Conservation (phyloP, 768 basidiomycete genomes). For the Rhizopogon rudus region DNA sequence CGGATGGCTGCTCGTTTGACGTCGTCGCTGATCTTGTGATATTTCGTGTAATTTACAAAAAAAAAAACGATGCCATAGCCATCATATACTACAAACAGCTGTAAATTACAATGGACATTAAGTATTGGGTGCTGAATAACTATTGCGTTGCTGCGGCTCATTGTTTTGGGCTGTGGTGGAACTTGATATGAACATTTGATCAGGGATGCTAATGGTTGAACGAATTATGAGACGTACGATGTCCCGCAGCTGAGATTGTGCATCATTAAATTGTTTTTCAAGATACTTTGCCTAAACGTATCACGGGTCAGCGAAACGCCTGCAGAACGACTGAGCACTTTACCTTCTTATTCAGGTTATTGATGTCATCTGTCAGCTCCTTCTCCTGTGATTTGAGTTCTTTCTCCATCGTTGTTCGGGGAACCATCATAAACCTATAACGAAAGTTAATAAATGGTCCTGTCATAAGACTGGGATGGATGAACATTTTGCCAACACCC, state of each 20-base stretch:
- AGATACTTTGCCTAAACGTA: conserved; percentile 72
- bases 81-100: too few species aligned
- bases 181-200: conserved; percentile 14
- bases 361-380: conserved; percentile 79
- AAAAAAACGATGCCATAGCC: too few species aligned
- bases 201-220: not conserved
- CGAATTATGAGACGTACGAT: conserved; percentile 47
- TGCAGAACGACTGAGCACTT: not conserved
- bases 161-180: conserved; percentile 24
- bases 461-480: not conserved
- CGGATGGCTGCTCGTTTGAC: too few species aligned
- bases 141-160: conserved; percentile 15
- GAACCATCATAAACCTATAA: conserved; percentile 85
- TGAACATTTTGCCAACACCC: conserved; percentile 92
- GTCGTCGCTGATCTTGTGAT: too few species aligned
- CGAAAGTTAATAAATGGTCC: not conserved
- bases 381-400: conserved; percentile 76
- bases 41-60: too few species aligned
- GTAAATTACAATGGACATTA: not conserved
- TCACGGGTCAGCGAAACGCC: not conserved
- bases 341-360: conserved; percentile 83
- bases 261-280: conserved; percentile 91
- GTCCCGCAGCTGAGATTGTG: conserved; percentile 80
- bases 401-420: conserved; percentile 72
- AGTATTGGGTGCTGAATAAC: not conserved